Base-by-base conservation (phyloP, 257 asterid species). In the Solanum paucissectum region DNA sequence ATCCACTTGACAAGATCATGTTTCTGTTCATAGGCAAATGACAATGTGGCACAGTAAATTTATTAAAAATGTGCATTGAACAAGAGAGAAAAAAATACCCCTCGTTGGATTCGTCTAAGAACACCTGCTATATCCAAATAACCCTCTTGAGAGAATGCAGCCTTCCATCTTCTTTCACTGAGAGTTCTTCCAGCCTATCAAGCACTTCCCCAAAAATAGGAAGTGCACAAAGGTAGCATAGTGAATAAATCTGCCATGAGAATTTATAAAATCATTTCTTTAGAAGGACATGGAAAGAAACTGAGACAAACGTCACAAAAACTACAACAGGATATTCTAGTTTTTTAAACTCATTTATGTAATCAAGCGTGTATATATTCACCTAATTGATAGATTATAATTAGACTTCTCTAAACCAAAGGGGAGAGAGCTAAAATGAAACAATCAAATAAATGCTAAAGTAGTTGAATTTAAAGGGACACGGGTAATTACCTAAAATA, bases 131-230 rank as follows among this genome's bases (percentile, higher is more conserved):
- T 94, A 88, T 96, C 98, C 92, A 96, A 89, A 86, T 87, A 95
- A 55, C 99, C 99, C 89, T 95, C 98, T 75, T 44, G 87, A 86
- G 95, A 71, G 91, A 96, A 94, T 89, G 99, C 98, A 2, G 95
- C 98, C 87, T 94, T 93, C 99, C 99, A 96, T 91, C 98, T 95
- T 92, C 98, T 96, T 52, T 94, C 93, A 90, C 99, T 92, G 83
- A 96, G 90, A 89, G 98, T 94, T 91, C 93, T 96, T 44, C 99
- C 99, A 18, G 91, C 98, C 99, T 96, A 90, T 88, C 83, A 89
- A 89, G 71, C 64, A 73, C 69, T 82, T 82, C 32, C 68, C 68
- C 69, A 0, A 18, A 82, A 81, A 16, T 9, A 29, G 69, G 7
- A 82, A 46, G 86, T 29, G 69, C 86, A 82, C 69, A 82, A 49